These are phyloP conservation scores for Thelephora terrestris DNA, from an alignment of 1,284 basidiomycete species.

Conservation along the genomic window DNA sequence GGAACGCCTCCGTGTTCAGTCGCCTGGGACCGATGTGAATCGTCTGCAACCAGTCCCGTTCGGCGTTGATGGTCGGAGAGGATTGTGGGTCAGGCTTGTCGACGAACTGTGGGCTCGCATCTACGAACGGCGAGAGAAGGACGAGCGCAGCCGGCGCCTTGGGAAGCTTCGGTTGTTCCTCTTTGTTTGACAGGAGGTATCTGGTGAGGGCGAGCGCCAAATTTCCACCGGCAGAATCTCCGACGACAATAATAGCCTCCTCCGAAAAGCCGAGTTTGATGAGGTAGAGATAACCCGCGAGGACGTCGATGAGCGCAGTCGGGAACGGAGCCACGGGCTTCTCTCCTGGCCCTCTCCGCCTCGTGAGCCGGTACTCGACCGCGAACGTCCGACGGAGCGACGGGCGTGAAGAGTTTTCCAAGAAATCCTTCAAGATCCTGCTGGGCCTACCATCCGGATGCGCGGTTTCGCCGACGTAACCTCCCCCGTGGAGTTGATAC, in stretches of 20 bases:
- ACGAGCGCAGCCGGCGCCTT: constrained; percentile 28
- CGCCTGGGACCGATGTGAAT: constrained; percentile 2
- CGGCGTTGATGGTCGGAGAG: constrained; percentile 12
- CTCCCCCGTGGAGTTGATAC: constrained; percentile 23
- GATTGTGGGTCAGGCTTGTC: constrained; percentile 14
- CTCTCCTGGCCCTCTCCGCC: constrained; percentile 16
- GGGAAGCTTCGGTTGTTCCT: constrained; percentile 11
- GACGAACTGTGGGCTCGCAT: constrained; percentile 22
- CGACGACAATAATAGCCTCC: constrained; percentile 41
- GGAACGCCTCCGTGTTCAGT: background rate
- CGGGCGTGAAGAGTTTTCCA: constrained; percentile 12
- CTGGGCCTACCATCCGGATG: constrained; percentile 15
- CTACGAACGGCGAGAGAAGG: constrained; percentile 39
- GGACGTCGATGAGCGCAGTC: constrained; percentile 40
- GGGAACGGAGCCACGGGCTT: constrained; percentile 30
- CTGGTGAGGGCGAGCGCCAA: constrained; percentile 37
- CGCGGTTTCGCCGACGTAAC: constrained; percentile 9
- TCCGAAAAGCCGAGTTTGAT: constrained; percentile 33
- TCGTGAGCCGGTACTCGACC: constrained; percentile 33
- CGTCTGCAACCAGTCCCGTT: background rate
- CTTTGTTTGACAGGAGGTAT: constrained; percentile 26
- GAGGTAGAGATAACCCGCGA: constrained; percentile 43
- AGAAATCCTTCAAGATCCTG: constrained; percentile 18
- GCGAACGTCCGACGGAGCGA: constrained; percentile 27
- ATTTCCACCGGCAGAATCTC: constrained; percentile 56